Evolutionary conservation across 192 early-diverging fungal genomes (phyloP), one percentile per base, ranked within the genome.

Genomic region (Coemansia sp.): DNA sequence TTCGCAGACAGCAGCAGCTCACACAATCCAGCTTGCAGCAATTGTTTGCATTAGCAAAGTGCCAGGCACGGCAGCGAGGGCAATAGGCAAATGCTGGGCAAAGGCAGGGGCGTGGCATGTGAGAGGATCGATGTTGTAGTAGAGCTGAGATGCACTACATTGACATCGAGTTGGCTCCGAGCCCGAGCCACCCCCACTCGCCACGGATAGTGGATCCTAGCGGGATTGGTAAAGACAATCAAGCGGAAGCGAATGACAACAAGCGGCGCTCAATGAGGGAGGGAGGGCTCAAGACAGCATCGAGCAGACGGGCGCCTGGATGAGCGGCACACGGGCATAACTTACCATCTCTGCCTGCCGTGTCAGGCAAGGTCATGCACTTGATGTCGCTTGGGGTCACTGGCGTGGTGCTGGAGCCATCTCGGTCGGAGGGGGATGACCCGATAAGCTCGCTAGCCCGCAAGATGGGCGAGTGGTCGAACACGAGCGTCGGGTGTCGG

Each of bases 401-500:
- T 54, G 51, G 15, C 15, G 31, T n/a, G 0, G 51, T 31, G 15
- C 51, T 17, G 51, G 27, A 27, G 8, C 51, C 15, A 14, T 15
- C 51, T 6, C 27, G 24, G 10, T 61, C 62, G 0, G 31, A 6
- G 14, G 38, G 46, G 11, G 29, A 35, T 4, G 56, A 22, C 10
- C 32, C 47, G 31, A 76, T 49, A 6, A 82, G 68, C 49, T 61
- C 37, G 35, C 74, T 73, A 14, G 71, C 29, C 9, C 67, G 54
- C 24, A 76, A 42, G 20, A 76, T 70, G n/a, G 79, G 74, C 25
- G 79, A 76, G 49, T 49, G 63, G 58, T 76, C 74, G 38, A 82
- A 82, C 17, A 82, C 64, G 40, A 82, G 46, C 5, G 79, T 82
- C 31, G 74, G 79, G 35, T 82, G 79, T 31, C 79, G 47, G 4